Evolutionary conservation across 805 yeast genomes (phyloP).

Genomic region (Tetrapisispora namnaoensis): DNA sequence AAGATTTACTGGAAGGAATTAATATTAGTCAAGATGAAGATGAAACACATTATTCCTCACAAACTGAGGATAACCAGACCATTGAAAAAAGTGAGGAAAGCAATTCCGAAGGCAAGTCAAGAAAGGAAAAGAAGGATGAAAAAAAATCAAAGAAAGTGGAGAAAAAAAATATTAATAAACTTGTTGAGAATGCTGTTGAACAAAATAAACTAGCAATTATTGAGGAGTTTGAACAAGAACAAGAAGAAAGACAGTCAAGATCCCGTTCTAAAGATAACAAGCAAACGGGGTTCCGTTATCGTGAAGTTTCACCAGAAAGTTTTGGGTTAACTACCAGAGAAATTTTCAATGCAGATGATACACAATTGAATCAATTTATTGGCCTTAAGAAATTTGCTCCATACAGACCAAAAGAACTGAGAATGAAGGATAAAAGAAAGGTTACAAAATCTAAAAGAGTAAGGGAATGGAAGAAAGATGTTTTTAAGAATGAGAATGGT

Average conservation of each 20-base stretch:
- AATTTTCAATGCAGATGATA: constrained; percentile 82
- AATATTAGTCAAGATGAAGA: constrained; percentile 32
- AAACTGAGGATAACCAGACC: constrained; percentile 13
- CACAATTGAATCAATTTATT: constrained; percentile 69
- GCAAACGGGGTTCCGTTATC: constrained; percentile 59
- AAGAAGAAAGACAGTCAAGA: constrained; percentile 47
- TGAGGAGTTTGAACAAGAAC: constrained; percentile 58
- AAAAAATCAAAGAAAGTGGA: constrained; percentile 52
- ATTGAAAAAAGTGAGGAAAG: constrained; percentile 15
- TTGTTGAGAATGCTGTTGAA: constrained; percentile 74
- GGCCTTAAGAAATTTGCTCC: constrained; percentile 92
- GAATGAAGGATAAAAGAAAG: constrained; percentile 72
- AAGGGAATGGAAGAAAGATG: constrained; percentile 82
- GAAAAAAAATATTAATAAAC: constrained; percentile 48
- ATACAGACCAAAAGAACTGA: constrained; percentile 65
- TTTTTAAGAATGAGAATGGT: constrained; percentile 56
- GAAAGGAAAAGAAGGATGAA: constrained; percentile 38
- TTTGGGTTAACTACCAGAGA: constrained; percentile 82
- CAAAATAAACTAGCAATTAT: constrained; percentile 53
- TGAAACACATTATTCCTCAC: constrained; percentile 14
- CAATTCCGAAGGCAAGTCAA: constrained; percentile 32
- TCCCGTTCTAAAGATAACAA: constrained; percentile 37
- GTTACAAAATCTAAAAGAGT: constrained; percentile 73
- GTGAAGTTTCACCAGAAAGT: constrained; percentile 92
- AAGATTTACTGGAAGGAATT: constrained; percentile 42